Percentiles rank a stretch among this genome's conserved stretches.
Conservation (phyloP, 148 eudicot genomes). For the Amaranthus cruentus region DNA sequence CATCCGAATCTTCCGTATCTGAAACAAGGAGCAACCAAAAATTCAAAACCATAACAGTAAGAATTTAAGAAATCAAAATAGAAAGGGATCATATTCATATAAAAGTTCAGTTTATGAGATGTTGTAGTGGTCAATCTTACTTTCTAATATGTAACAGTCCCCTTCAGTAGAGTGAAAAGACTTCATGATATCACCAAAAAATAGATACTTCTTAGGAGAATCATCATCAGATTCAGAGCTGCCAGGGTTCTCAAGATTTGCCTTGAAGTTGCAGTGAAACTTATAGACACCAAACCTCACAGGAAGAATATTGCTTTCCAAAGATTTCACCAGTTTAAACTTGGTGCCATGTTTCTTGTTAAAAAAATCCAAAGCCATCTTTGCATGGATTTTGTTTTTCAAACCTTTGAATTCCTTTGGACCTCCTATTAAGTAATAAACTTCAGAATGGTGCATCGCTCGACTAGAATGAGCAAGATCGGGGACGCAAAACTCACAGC, state of each 20-base stretch:
- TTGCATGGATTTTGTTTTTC: not conserved
- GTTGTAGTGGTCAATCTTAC: not conserved
- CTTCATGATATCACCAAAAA: conserved; percentile 2
- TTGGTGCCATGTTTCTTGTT: conserved; percentile 9
- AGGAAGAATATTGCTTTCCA: not conserved
- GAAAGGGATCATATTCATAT: not conserved
- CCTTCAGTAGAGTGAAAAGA: not conserved
- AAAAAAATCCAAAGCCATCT: not conserved
- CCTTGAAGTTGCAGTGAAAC: conserved; percentile 7
- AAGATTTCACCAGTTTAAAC: not conserved
- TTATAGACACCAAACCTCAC: not conserved
- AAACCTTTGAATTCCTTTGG: not conserved
- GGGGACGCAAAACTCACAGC: not conserved
- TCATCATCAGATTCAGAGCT: not conserved
- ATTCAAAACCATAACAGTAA: not conserved
- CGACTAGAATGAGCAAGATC: conserved; percentile 1
- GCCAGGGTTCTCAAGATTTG: not conserved
- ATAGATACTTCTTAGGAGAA: not conserved
- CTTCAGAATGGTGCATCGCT: not conserved
- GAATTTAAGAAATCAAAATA: not conserved
- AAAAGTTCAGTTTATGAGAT: not conserved
- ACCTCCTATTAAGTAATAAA: not conserved
- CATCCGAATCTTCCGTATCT: not conserved
- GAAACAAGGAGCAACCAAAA: not conserved
- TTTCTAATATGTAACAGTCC: not conserved